These are phyloP conservation scores for Coemansia sp. DNA, from an alignment of 192 early-diverging fungal species.

Conservation along the genomic window DNA sequence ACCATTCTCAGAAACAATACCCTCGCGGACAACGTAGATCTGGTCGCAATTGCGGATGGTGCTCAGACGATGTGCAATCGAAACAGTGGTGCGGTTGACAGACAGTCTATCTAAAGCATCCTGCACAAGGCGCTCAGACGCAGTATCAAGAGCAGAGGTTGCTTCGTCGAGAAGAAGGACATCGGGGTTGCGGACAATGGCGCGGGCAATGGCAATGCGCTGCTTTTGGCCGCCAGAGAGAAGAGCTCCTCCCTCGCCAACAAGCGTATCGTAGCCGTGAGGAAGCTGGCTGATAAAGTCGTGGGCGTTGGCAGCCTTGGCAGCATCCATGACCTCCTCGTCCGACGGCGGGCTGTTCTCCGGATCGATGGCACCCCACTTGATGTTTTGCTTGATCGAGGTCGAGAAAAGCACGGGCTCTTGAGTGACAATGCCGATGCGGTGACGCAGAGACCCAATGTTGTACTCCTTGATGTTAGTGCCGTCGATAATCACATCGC, in stretches of 20 bases:
- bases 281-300: constrained; percentile 71
- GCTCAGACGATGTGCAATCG: constrained; percentile 93
- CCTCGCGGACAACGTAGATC: constrained; percentile 82
- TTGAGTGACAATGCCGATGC: constrained; percentile 87
- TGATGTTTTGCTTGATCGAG: constrained; percentile 78
- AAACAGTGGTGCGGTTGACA: constrained; percentile 80
- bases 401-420: constrained; percentile 85
- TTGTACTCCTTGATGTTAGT: constrained; percentile 72
- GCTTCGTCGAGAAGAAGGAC: constrained; percentile 88
- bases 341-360: constrained; percentile 63
- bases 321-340: constrained; percentile 66
- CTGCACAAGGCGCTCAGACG: constrained; percentile 76
- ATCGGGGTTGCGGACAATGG: constrained; percentile 82
- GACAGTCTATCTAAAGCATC: constrained; percentile 74
- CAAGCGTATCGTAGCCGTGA: constrained; percentile 76
- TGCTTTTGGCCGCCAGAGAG: constrained; percentile 96
- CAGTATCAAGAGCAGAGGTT: constrained; percentile 82
- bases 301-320: constrained; percentile 69
- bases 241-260: constrained; percentile 83
- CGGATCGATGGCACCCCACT: constrained; percentile 60
- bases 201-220: constrained; percentile 91
- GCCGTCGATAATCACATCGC: constrained; percentile 70
- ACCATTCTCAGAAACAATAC: constrained; percentile 71
- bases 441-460: constrained; percentile 72
- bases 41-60: constrained; percentile 87